phyloP scores from a whole-genome alignment of 2,329 filamentous ascomycete species.

The Aureobasidium sp. region DNA sequence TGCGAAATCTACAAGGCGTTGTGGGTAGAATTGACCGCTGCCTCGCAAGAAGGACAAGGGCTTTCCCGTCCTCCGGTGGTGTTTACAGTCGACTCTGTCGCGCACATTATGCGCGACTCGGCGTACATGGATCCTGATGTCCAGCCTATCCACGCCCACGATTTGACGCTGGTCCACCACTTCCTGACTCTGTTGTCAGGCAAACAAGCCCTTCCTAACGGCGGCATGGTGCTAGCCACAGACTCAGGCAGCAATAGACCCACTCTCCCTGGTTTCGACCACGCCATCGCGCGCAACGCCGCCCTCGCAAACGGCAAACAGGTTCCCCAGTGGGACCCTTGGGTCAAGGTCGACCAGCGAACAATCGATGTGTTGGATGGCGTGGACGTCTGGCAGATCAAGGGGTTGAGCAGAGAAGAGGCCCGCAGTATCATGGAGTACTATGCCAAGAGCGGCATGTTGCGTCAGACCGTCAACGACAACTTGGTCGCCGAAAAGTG shows the following conservation, averaged over 20 bases:
- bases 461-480: conserved; percentile 65
- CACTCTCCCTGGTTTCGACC: conserved; percentile 56
- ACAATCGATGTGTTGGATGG: conserved; percentile 41
- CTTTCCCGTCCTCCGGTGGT: conserved; percentile 57
- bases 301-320: conserved; percentile 23
- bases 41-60: conserved; percentile 35
- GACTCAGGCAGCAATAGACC: conserved; percentile 67
- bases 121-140: conserved; percentile 67
- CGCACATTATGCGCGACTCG: conserved; percentile 72
- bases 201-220: conserved; percentile 53
- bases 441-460: conserved; percentile 77
- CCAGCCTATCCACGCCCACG: conserved; percentile 75
- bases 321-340: conserved; percentile 46
- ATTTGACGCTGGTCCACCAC: conserved; percentile 67
- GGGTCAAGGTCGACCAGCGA: conserved; percentile 46
- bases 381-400: conserved; percentile 49
- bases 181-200: conserved; percentile 69
- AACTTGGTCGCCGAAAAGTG: conserved; percentile 71
- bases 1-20: conserved; percentile 76
- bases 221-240: conserved; percentile 70
- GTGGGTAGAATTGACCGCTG: conserved; percentile 67
- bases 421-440: conserved; percentile 81
- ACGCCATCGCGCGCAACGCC: conserved; percentile 23
- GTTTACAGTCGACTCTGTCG: conserved; percentile 69
- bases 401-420: conserved; percentile 66